Percentiles rank a stretch among this genome's conserved stretches.
Evolutionary conservation across 2,329 filamentous ascomycete genomes (phyloP).

Genomic region (Elsinoe australis): DNA sequence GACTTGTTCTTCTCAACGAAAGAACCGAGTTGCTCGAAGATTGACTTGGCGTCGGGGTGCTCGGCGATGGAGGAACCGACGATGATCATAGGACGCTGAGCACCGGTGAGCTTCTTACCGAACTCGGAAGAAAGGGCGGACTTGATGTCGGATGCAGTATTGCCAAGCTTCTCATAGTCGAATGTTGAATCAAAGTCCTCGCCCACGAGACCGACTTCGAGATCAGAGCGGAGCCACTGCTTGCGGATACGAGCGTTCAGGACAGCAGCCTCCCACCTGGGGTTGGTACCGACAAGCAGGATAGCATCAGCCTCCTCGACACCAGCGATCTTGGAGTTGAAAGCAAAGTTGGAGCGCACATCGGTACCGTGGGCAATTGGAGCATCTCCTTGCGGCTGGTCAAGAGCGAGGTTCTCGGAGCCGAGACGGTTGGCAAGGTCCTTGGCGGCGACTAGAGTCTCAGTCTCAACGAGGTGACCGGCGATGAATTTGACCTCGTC

Average conservation of each 20-base stretch:
- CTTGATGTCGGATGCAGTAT: constrained; percentile 73
- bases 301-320: constrained; percentile 91
- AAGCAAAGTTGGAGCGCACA: constrained; percentile 86
- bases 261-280: constrained; percentile 87
- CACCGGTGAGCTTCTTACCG: constrained; percentile 81
- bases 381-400: constrained; percentile 74
- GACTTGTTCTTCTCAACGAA: constrained; percentile 91
- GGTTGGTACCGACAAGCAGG: constrained; percentile 89
- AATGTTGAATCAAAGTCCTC: constrained; percentile 91
- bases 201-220: constrained; percentile 86
- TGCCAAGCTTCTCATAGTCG: constrained; percentile 84
- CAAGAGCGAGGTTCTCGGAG: constrained; percentile 89
- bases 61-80: constrained; percentile 88
- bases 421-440: constrained; percentile 93
- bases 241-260: constrained; percentile 96
- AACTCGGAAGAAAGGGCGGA: constrained; percentile 76
- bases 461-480: constrained; percentile 82
- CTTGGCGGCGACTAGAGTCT: constrained; percentile 93
- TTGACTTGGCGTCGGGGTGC: constrained; percentile 81
- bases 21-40: constrained; percentile 80
- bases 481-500: constrained; percentile 96
- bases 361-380: constrained; percentile 90
- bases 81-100: constrained; percentile 93
- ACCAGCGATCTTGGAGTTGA: constrained; percentile 91
- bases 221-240: constrained; percentile 91